These are phyloP conservation scores for Gnetum montanum DNA, from an alignment of 75 land plant genomes.

Conservation along the genomic window DNA sequence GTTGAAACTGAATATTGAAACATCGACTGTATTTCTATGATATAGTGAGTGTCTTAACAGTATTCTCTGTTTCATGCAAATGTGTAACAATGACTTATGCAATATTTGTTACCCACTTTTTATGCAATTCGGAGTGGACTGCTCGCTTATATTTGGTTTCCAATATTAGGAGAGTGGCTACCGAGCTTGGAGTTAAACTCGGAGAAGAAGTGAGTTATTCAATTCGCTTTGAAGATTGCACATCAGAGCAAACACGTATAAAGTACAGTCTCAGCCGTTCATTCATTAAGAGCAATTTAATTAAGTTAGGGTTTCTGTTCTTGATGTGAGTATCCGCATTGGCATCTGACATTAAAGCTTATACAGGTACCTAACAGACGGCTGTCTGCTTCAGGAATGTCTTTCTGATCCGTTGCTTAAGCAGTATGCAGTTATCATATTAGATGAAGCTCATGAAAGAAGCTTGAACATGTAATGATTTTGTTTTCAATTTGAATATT, in stretches of 20 bases:
- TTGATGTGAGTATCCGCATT: not conserved
- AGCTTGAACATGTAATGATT: constrained; percentile 75
- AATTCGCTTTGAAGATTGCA: constrained; percentile 91
- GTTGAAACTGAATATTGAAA: no score
- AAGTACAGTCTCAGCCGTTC: constrained; percentile 37
- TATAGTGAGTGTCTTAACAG: no score
- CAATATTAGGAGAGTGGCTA: constrained; percentile 85
- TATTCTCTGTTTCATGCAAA: no score
- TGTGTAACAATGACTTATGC: no score
- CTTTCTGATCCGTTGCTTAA: constrained; percentile 65
- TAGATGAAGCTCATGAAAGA: constrained; percentile 99
- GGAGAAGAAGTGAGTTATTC: constrained; percentile 98
- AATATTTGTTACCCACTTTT: no score
- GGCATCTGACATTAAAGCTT: no score
- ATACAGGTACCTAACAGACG: constrained; percentile 94
- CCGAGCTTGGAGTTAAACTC: constrained; percentile 70
- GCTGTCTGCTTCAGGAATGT: constrained; percentile 89
- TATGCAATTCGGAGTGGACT: no score
- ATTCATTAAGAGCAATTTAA: not conserved
- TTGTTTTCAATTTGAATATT: not conserved
- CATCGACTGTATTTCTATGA: no score
- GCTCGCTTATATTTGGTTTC: no score
- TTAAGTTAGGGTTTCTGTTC: not conserved
- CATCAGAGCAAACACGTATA: constrained; percentile 66
- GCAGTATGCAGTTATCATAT: constrained; percentile 84